These are phyloP conservation scores for Globisporangium paddicum DNA, from an alignment of 352 stramenopile species.

Conservation along the genomic window DNA sequence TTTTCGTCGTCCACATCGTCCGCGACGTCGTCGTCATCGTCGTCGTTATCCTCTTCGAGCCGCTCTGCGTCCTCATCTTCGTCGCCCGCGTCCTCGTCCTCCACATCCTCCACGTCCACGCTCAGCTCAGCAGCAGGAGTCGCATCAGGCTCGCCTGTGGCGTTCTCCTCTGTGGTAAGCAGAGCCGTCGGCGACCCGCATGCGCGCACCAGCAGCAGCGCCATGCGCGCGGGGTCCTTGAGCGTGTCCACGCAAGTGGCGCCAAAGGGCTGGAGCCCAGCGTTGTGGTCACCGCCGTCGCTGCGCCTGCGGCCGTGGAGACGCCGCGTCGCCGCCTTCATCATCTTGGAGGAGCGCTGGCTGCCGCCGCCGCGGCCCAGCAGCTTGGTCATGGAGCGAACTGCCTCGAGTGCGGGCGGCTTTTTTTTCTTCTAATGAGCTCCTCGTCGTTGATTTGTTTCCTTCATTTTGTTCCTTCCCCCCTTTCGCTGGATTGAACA, in stretches of 20 bases:
- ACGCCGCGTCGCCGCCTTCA: neutral
- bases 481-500: slow-evolving; percentile 1
- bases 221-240: slow-evolving; percentile 39
- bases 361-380: neutral
- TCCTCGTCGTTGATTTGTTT: too few species aligned
- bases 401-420: too few species aligned
- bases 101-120: slow-evolving; percentile 15
- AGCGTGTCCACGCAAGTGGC: slow-evolving; percentile 16
- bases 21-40: slow-evolving; percentile 45
- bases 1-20: slow-evolving; percentile 34
- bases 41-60: slow-evolving; percentile 23
- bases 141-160: neutral
- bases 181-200: slow-evolving; percentile 20
- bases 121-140: slow-evolving; percentile 9
- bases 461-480: too few species aligned
- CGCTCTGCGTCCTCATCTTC: slow-evolving; percentile 20
- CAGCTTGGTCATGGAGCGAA: slow-evolving; percentile 1
- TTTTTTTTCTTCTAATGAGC: too few species aligned
- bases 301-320: neutral
- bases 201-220: slow-evolving; percentile 37
- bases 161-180: neutral
- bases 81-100: neutral
- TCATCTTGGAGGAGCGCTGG: slow-evolving; percentile 3
- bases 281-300: neutral
- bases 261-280: neutral